phyloP scores from a whole-genome alignment of 441 rosid species.

The Metrosideros polymorpha region DNA sequence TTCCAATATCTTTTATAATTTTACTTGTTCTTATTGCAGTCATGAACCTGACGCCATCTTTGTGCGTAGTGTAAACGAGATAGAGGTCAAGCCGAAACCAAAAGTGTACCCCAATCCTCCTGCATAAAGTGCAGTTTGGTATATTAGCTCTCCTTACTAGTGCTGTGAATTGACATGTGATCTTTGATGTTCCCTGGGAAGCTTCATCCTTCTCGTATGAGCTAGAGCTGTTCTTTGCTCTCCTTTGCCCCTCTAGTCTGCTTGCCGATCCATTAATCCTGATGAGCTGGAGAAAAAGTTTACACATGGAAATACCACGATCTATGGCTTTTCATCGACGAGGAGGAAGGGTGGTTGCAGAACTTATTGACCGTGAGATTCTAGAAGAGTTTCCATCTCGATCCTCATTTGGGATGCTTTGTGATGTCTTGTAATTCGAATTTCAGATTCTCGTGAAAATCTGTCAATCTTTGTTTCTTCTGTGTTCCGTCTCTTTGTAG shows the following conservation, averaged over 20 bases:
- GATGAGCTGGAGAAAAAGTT: neutral
- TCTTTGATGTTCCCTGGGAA: neutral
- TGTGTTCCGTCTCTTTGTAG: neutral
- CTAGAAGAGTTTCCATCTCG: neutral
- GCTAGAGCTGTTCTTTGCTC: neutral
- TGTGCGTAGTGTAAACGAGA: constrained; percentile 66
- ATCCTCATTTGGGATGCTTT: neutral
- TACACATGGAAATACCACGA: neutral
- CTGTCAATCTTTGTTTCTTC: neutral
- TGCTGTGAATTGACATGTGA: neutral
- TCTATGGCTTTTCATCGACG: neutral
- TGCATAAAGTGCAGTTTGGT: constrained; percentile 19
- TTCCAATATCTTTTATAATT: neutral
- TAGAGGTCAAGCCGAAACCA: constrained; percentile 87
- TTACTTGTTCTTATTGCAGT: constrained; percentile 27
- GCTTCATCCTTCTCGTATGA: constrained; percentile 9
- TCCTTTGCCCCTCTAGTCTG: neutral
- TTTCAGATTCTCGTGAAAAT: neutral
- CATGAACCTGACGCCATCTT: constrained; percentile 82
- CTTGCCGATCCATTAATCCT: neutral
- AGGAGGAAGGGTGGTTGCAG: neutral
- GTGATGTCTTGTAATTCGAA: neutral
- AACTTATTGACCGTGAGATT: neutral
- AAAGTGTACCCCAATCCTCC: constrained; percentile 72
- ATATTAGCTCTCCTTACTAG: neutral